Base-by-base conservation (phyloP, 306 rosid genomes). In the Echinosophora koreensis region DNA sequence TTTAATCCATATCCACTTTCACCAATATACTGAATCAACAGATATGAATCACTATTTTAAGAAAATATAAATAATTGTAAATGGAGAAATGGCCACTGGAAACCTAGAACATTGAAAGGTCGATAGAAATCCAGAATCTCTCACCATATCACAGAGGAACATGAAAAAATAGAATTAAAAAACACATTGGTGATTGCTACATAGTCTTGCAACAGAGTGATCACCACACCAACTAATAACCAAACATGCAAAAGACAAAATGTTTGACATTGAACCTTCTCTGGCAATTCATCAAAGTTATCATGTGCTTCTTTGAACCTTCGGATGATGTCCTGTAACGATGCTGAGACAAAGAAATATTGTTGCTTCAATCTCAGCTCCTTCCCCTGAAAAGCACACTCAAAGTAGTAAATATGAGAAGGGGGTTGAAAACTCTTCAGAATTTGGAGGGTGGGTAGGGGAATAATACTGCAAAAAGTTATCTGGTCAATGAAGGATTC, bases 301-400 rank as follows among this genome's bases (percentile, higher is more conserved):
- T 71, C 37, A 77, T 90, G 93, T 71, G 60, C 79, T 72, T 88
- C 93, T 88, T 88, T 90, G 80, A 90, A 90, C 71, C 96, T 88
- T 54, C 90, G 90, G 49, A 90, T 84, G 69, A 90, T 88, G 80
- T 90, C 93, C 84, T 88, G 93, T 77, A 87, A 68, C 67, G 96
- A 90, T 64, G 93, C 93, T 1, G 93, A 87, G 74, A 88, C 91
- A 85, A 90, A 88, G 86, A 88, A 88, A 73, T 87, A 90, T 57
- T 88, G 96, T 51, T 90, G 96, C 73, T 90, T 90, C 61, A 90
- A 80, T 76, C 91, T 83, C 79, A 88, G 82, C 81, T 88, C 93
- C 86, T 88, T 90, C 77, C 96, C 96, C 96, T 90, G 86, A 41
- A 79, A 85, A 60, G 50, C 27, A 51, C 37, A 77, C 66, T 44